phyloP scores from a whole-genome alignment of 768 basidiomycete species.

The Boletus rubroflammeus region DNA sequence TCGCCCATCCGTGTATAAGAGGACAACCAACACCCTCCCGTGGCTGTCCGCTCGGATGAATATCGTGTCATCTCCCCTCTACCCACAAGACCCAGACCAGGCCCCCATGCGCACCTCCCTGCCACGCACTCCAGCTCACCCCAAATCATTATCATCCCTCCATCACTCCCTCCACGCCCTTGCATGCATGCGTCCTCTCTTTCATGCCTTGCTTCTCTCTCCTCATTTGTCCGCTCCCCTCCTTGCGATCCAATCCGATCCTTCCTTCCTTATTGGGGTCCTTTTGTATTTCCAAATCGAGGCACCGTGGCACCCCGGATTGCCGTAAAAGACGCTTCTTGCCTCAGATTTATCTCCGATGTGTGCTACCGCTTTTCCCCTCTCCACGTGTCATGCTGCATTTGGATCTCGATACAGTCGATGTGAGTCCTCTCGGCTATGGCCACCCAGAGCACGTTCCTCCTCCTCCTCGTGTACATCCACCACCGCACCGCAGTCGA shows the following conservation, averaged over 20 bases:
- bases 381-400: conserved; percentile 24
- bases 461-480: conserved; percentile 13
- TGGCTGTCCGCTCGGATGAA: conserved; percentile 20
- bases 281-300: conserved; percentile 19
- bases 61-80: conserved; percentile 20
- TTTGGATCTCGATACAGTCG: conserved; percentile 19
- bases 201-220: neutral
- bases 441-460: conserved; percentile 1
- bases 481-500: conserved; percentile 20
- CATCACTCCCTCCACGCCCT: conserved; percentile 23
- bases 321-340: conserved; percentile 20
- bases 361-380: conserved; percentile 3
- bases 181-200: conserved; percentile 12
- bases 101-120: conserved; percentile 11
- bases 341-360: conserved; percentile 29
- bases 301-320: conserved; percentile 30
- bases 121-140: conserved; percentile 18
- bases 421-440: neutral
- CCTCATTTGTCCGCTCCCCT: neutral
- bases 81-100: conserved; percentile 26
- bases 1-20: conserved; percentile 18
- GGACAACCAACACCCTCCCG: conserved; percentile 3
- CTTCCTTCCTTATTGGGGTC: conserved; percentile 10
- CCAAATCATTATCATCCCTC: conserved; percentile 14
- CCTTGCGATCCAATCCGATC: conserved; percentile 14